Percentiles rank a stretch among this genome's conserved stretches.
These are phyloP conservation scores for Mycena galericulata DNA, from an alignment of 768 basidiomycete species.

Conservation along the genomic window DNA sequence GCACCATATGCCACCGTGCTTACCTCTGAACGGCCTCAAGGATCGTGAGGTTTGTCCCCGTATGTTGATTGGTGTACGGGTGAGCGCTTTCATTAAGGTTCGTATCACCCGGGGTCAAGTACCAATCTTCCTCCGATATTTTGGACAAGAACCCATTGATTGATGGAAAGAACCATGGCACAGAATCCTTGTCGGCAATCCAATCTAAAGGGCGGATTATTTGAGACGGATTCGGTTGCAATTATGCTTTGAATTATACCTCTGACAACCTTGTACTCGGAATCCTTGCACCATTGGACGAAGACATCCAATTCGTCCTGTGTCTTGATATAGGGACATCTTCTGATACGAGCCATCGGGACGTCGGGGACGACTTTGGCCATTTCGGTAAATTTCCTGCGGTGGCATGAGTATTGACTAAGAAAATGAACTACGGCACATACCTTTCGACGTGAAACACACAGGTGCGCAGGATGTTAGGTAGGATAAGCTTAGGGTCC, in stretches of 20 bases:
- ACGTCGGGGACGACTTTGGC: conserved; percentile 22
- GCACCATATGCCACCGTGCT: neutral
- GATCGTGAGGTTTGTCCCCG: conserved; percentile 32
- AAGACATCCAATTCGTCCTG: conserved; percentile 26
- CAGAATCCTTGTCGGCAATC: conserved; percentile 30
- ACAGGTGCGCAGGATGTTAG: conserved; percentile 31
- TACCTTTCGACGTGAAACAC: conserved; percentile 35
- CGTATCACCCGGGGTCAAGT: conserved; percentile 29
- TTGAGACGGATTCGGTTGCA: neutral
- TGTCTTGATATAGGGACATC: conserved; percentile 20
- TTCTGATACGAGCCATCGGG: conserved; percentile 14
- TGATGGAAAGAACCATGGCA: conserved; percentile 35
- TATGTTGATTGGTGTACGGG: conserved; percentile 1
- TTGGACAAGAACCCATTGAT: conserved; percentile 31
- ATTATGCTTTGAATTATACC: conserved; percentile 10
- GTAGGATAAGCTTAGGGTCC: conserved; percentile 32
- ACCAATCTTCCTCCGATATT: conserved; percentile 33
- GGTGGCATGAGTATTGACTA: neutral
- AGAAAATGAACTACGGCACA: neutral
- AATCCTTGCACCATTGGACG: conserved; percentile 22
- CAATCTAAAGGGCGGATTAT: conserved; percentile 26
- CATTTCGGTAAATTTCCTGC: conserved; percentile 21
- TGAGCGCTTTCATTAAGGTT: conserved; percentile 39
- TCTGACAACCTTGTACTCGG: conserved; percentile 26
- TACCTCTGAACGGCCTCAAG: conserved; percentile 33